Conservation (phyloP, 495 filamentous ascomycete species). For the Penicillium turbatum region DNA sequence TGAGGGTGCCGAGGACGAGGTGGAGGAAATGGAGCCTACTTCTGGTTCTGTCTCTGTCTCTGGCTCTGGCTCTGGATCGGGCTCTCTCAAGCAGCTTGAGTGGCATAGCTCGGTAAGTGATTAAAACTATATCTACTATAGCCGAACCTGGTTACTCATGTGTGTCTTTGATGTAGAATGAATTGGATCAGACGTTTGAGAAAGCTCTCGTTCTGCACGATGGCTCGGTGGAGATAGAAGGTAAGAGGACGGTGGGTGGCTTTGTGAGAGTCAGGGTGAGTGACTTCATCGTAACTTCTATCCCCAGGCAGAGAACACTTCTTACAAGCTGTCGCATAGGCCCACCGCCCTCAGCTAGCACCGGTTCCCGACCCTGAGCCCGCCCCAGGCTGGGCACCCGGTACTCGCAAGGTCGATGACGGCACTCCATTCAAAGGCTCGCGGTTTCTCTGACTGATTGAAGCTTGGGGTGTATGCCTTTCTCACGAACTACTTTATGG, state of each 20-base stretch:
- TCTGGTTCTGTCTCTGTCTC: not conserved
- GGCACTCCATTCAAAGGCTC: not conserved
- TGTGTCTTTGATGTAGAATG: not conserved
- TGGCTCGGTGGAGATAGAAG: not conserved
- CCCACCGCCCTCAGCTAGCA: not conserved
- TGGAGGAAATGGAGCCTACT: not conserved
- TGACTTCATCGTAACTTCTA: not conserved
- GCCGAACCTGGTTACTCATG: not conserved
- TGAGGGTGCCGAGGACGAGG: not conserved
- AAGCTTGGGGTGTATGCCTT: not conserved
- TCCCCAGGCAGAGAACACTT: no score
- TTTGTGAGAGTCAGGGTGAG: conserved; percentile 1
- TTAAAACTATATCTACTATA: not conserved
- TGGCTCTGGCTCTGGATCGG: not conserved
- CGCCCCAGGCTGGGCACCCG: not conserved
- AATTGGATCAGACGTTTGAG: not conserved
- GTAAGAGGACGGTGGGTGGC: not conserved
- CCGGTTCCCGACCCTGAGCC: not conserved
- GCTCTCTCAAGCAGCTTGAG: not conserved
- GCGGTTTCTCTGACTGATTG: not conserved
- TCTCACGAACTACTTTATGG: not conserved
- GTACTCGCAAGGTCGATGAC: not conserved
- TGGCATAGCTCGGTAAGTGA: not conserved
- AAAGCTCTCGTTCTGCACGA: not conserved
- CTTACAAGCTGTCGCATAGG: not conserved